phyloP scores from a whole-genome alignment of 2,329 filamentous ascomycete species.

The Ustilaginoidea virens region DNA sequence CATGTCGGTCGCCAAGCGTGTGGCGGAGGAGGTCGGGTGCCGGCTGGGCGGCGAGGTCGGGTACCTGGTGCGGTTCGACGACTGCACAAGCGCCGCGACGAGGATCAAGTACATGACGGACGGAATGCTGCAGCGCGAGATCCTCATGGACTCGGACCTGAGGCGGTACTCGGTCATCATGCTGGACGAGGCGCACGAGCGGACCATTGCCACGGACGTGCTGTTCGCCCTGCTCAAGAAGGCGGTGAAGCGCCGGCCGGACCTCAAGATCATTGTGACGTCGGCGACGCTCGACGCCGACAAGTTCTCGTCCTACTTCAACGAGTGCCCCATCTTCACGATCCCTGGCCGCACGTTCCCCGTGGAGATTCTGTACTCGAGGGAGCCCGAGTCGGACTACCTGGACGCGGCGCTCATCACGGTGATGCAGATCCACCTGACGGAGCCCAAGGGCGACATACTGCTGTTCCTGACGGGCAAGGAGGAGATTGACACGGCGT shows the following conservation, averaged over 20 bases:
- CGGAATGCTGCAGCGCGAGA: conserved; percentile 92
- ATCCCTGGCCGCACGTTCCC: conserved; percentile 93
- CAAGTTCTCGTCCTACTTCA: conserved; percentile 94
- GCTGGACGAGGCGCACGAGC: conserved; percentile 94
- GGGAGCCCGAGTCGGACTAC: conserved; percentile 91
- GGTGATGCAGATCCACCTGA: conserved; percentile 95
- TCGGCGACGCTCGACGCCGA: conserved; percentile 93
- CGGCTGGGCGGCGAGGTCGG: conserved; percentile 83
- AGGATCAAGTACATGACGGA: conserved; percentile 99
- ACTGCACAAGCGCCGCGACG: conserved; percentile 73
- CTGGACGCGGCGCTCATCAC: conserved; percentile 87
- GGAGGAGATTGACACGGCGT: conserved; percentile 92
- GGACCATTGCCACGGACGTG: conserved; percentile 90
- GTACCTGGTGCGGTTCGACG: conserved; percentile 95
- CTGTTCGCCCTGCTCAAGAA: conserved; percentile 91
- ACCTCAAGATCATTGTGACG: conserved; percentile 90
- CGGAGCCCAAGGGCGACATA: conserved; percentile 84
- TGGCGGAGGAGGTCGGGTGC: conserved; percentile 89
- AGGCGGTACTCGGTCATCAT: conserved; percentile 91
- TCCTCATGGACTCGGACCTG: conserved; percentile 79
- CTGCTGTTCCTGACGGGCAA: conserved; percentile 94
- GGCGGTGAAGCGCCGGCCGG: conserved; percentile 68
- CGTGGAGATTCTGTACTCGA: conserved; percentile 88
- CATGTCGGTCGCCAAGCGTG: conserved; percentile 95
- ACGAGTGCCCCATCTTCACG: conserved; percentile 88